These are phyloP conservation scores for Ustilago shanxiensis DNA, from an alignment of 1,284 basidiomycete species.

Conservation along the genomic window DNA sequence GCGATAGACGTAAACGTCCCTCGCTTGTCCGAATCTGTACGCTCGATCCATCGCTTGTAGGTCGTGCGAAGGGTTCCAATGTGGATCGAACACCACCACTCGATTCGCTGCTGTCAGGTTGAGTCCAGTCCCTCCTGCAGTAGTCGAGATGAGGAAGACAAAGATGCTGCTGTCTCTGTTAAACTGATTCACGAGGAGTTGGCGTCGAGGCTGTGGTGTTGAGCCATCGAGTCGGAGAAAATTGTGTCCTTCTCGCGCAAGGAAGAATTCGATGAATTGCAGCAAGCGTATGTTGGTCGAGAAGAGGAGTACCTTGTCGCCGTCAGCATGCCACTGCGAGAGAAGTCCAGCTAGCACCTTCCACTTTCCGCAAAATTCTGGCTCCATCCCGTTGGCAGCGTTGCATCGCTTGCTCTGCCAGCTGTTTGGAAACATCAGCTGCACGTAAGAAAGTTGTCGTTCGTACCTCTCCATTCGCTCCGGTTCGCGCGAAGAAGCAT, in stretches of 20 bases:
- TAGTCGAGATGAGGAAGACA: slow-evolving; percentile 86
- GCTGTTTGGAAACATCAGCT: slow-evolving; percentile 66
- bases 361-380: slow-evolving; percentile 85
- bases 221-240: slow-evolving; percentile 82
- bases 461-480: slow-evolving; percentile 54
- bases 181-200: slow-evolving; percentile 81
- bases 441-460: slow-evolving; percentile 59
- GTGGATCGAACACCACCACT: slow-evolving; percentile 88
- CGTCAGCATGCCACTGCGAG: slow-evolving; percentile 71
- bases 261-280: slow-evolving; percentile 81
- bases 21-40: slow-evolving; percentile 72
- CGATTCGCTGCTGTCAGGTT: slow-evolving; percentile 91
- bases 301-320: slow-evolving; percentile 76
- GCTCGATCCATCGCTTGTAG: slow-evolving; percentile 87
- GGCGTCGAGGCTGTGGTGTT: slow-evolving; percentile 68
- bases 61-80: slow-evolving; percentile 84
- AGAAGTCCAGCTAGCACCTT: slow-evolving; percentile 79
- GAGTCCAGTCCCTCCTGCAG: slow-evolving; percentile 81
- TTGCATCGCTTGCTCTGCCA: slow-evolving; percentile 53
- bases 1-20: slow-evolving; percentile 57
- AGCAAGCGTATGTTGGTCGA: slow-evolving; percentile 86
- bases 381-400: slow-evolving; percentile 62
- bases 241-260: slow-evolving; percentile 76
- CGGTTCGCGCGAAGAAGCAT: slow-evolving; percentile 28
- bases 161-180: slow-evolving; percentile 80